phyloP scores from a whole-genome alignment of 192 early-diverging fungal genomes.

The Coemansia sp. region DNA sequence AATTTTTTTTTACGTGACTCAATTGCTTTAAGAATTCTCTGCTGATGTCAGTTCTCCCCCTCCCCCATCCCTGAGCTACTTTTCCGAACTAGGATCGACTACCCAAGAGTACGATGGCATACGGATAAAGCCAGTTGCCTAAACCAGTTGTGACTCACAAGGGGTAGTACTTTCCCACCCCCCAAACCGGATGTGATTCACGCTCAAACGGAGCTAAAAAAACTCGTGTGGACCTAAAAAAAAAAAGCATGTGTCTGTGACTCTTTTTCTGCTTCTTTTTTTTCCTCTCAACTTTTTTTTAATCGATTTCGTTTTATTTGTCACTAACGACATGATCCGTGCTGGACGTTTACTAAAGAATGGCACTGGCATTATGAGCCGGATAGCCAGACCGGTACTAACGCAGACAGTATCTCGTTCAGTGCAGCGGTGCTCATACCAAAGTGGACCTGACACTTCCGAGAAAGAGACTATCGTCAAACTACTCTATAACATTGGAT shows the following conservation, averaged over 20 bases:
- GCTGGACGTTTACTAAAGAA: conserved; percentile 45
- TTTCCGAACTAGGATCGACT: neutral
- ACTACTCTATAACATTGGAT: conserved; percentile 98
- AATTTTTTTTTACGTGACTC: conserved; percentile 1
- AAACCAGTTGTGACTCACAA: conserved; percentile 9
- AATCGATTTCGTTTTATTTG: conserved; percentile 11
- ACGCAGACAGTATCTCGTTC: neutral
- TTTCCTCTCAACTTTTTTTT: conserved; percentile 5
- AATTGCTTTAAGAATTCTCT: neutral
- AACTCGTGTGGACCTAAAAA: neutral
- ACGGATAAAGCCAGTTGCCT: neutral
- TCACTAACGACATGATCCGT: conserved; percentile 31
- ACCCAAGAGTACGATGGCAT: neutral
- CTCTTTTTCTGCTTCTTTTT: neutral
- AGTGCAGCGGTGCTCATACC: conserved; percentile 32
- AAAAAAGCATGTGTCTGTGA: conserved; percentile 5
- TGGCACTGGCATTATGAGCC: conserved; percentile 37
- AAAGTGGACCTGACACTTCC: conserved; percentile 39
- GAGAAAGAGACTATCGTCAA: conserved; percentile 85
- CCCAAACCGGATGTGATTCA: conserved; percentile 2
- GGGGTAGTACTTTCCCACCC: neutral
- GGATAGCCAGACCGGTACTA: conserved; percentile 15
- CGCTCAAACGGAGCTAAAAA: neutral
- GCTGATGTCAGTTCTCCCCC: conserved; percentile 12
- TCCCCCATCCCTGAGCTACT: neutral